These are phyloP conservation scores for Talaromyces rugulosus DNA, from an alignment of 2,329 filamentous ascomycete genomes.

Conservation along the genomic window DNA sequence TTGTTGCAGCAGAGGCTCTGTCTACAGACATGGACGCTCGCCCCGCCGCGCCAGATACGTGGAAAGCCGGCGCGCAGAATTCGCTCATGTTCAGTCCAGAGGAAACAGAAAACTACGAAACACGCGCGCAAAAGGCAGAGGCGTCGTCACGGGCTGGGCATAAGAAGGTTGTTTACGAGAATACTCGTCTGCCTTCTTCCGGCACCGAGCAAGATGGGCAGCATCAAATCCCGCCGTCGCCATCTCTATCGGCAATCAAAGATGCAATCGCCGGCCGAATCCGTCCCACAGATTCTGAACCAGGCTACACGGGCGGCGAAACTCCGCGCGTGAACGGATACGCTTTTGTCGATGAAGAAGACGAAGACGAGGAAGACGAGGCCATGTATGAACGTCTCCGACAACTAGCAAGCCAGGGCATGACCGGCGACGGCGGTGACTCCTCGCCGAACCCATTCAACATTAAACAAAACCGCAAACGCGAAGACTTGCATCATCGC, in stretches of 20 bases:
- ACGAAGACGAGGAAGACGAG: constrained; percentile 47
- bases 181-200: constrained; percentile 63
- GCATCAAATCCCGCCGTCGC: constrained; percentile 62
- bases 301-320: constrained; percentile 61
- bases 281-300: constrained; percentile 58
- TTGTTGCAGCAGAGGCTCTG: constrained; percentile 40
- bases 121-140: constrained; percentile 65
- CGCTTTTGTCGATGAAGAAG: constrained; percentile 81
- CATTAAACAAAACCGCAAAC: constrained; percentile 66
- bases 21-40: constrained; percentile 62
- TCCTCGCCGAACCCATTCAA: constrained; percentile 71
- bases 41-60: constrained; percentile 71
- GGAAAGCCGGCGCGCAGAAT: constrained; percentile 73
- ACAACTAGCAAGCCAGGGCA: constrained; percentile 31
- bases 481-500: constrained; percentile 77
- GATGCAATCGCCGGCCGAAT: constrained; percentile 77
- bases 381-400: constrained; percentile 27
- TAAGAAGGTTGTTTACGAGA: constrained; percentile 73
- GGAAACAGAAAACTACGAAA: constrained; percentile 50
- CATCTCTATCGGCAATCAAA: constrained; percentile 76
- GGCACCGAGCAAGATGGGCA: constrained; percentile 44
- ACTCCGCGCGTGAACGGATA: constrained; percentile 93
- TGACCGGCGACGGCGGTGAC: constrained; percentile 22
- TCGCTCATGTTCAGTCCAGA: constrained; percentile 71
- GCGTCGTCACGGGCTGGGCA: constrained; percentile 68